Conservation (phyloP, 2,329 filamentous ascomycete genomes). For the Paracorniculantispora psalliotae region DNA sequence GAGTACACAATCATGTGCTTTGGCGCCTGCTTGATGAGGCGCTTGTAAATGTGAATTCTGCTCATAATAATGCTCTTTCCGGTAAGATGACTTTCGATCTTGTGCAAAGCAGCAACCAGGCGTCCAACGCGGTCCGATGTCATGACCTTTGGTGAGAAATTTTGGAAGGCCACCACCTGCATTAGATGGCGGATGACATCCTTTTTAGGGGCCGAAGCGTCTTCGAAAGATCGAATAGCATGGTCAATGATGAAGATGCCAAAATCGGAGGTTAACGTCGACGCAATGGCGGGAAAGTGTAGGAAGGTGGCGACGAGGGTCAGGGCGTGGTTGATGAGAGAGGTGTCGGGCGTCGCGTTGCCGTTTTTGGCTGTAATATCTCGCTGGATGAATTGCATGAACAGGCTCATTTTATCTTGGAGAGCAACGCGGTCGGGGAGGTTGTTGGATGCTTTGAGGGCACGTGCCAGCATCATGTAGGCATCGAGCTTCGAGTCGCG, state of each 20-base stretch:
- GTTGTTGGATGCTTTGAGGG: constrained; percentile 76
- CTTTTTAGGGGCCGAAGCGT: constrained; percentile 61
- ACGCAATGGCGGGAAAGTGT: constrained; percentile 65
- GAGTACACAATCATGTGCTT: constrained; percentile 64
- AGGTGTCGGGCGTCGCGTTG: constrained; percentile 55
- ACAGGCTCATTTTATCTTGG: constrained; percentile 67
- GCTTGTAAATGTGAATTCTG: constrained; percentile 73
- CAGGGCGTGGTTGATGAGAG: constrained; percentile 71
- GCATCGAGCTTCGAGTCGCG: constrained; percentile 73
- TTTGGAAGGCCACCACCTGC: constrained; percentile 74
- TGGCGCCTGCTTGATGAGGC: constrained; percentile 67
- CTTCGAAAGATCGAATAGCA: constrained; percentile 67
- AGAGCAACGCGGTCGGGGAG: constrained; percentile 70
- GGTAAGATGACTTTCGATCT: constrained; percentile 65
- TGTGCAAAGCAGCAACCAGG: constrained; percentile 65
- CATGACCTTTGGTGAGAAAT: constrained; percentile 71
- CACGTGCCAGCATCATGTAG: constrained; percentile 72
- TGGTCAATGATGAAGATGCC: constrained; percentile 75
- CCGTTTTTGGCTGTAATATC: constrained; percentile 64
- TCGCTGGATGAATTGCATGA: constrained; percentile 78
- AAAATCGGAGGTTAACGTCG: constrained; percentile 71
- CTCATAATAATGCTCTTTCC: constrained; percentile 78
- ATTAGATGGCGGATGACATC: constrained; percentile 74
- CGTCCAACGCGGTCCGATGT: constrained; percentile 64
- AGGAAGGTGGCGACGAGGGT: constrained; percentile 74